phyloP scores from a whole-genome alignment of 116 monocot genomes.

The Phalaenopsis hybrid region DNA sequence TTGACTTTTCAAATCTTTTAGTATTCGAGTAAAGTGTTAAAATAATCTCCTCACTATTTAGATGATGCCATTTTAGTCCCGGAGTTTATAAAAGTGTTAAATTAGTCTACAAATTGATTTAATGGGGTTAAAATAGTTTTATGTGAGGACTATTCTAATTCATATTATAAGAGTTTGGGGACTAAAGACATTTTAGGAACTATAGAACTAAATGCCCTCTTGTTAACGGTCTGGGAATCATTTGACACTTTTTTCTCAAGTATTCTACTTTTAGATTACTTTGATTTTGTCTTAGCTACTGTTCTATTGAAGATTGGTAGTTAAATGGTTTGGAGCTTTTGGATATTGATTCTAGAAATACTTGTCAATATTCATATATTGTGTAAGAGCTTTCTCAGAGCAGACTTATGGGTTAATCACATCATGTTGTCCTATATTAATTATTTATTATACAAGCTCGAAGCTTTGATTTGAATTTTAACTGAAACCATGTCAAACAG shows the following conservation, averaged over 20 bases:
- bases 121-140: too few species aligned
- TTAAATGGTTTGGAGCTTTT: neutral
- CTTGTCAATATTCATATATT: neutral
- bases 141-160: too few species aligned
- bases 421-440: neutral
- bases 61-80: too few species aligned
- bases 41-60: too few species aligned
- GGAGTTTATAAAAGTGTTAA: too few species aligned
- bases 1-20: neutral
- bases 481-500: neutral
- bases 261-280: neutral
- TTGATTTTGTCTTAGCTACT: neutral
- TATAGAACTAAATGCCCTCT: too few species aligned
- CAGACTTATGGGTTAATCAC: neutral
- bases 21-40: too few species aligned
- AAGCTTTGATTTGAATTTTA: neutral
- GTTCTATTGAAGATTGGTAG: conserved; percentile 3
- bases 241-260: neutral
- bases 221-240: too few species aligned
- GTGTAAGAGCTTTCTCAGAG: neutral
- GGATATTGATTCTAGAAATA: neutral
- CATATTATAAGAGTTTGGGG: too few species aligned
- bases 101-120: too few species aligned
- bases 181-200: too few species aligned
- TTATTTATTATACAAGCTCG: neutral